Evolutionary conservation across 139 green algal species (phyloP), one percentile per base, ranked within the genome.

Genomic region (Tetradesmus obliquus): DNA sequence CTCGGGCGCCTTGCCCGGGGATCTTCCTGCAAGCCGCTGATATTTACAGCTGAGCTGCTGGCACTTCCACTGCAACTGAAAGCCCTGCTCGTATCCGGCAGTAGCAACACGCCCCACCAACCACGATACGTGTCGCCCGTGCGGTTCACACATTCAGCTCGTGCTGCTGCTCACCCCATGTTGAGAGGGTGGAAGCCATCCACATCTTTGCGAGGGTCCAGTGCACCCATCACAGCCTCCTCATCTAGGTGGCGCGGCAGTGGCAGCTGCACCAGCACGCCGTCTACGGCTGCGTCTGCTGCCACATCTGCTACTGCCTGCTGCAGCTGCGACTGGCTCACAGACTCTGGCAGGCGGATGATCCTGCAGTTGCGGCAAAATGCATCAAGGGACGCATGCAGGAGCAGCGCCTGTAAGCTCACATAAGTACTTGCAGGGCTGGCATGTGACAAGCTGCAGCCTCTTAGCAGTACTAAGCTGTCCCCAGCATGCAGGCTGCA

Each of bases 101-200:
- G 32, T 45, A 0, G 32, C 32, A 45, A 45, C 32, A 45, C 32
- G 32, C 32, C 32, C 32, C 32, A 45, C 32, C 32, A 45, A 45
- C 32, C 32, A 45, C n/a, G n/a, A n/a, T n/a, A n/a, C n/a, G n/a
- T n/a, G n/a, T n/a, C n/a, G n/a, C n/a, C n/a, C n/a, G 19, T 76
- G 66, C 66, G 15, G 19, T 45, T 45, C 32, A 45, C 32, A 0
- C 32, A 45, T 45, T 45, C 32, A 45, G 32, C 32, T 45, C 0
- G 17, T 89, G 45, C 66, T 74, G 53, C 69, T 82, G 32, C 57
- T 83, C 55, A 92, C 89, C 89, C 96, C 92, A 99, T 99, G 93
- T 99, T 99, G 55, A 97, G 76, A 0, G 97, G 97, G 92, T 99
- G 97, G 92, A 99, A 99, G 55, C 98, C 98, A 90, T 99, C 98